A percentile compares a stretch with the other conserved stretches of the same genome.
These are phyloP conservation scores for Pulveroboletus ravenelii DNA, from an alignment of 768 basidiomycete species.

Conservation along the genomic window DNA sequence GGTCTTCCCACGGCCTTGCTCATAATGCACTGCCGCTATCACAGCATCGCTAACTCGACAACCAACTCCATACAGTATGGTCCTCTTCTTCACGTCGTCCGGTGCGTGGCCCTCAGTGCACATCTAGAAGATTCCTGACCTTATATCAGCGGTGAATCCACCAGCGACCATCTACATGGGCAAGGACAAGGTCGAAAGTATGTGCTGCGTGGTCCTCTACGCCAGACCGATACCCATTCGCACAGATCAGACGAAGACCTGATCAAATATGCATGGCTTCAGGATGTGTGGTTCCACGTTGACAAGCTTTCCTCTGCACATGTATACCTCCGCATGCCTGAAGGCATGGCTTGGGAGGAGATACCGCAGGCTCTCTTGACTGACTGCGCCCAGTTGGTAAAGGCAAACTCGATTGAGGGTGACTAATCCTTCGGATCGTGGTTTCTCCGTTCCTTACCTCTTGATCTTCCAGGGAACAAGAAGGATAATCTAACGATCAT, in stretches of 20 bases:
- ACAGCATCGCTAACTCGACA: too few relatives aligned
- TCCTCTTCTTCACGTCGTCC: conserved; percentile 58
- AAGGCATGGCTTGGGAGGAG: conserved; percentile 80
- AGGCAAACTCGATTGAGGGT: conserved; percentile 97
- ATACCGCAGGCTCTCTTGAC: conserved; percentile 73
- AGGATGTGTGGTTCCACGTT: conserved; percentile 94
- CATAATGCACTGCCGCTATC: too few relatives aligned
- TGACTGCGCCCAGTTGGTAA: conserved; percentile 93
- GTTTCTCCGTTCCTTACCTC: neutral
- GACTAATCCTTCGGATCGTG: neutral
- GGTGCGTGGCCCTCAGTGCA: conserved; percentile 23
- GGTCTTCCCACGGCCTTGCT: conserved; percentile 2
- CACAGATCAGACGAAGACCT: conserved; percentile 80
- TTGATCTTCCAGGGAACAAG: conserved; percentile 71
- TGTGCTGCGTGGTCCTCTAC: conserved; percentile 25
- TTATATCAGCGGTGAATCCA: conserved; percentile 49
- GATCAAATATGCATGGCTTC: conserved; percentile 87
- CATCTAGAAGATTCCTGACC: neutral
- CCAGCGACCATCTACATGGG: conserved; percentile 87
- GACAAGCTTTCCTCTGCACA: conserved; percentile 97
- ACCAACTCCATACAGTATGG: conserved; percentile 32
- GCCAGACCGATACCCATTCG: conserved; percentile 14
- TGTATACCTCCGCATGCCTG: conserved; percentile 89
- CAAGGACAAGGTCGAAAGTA: conserved; percentile 93
- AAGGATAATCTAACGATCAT: conserved; percentile 91